Evolutionary conservation across 805 yeast species (phyloP).

Genomic region (Candida silvatica): DNA sequence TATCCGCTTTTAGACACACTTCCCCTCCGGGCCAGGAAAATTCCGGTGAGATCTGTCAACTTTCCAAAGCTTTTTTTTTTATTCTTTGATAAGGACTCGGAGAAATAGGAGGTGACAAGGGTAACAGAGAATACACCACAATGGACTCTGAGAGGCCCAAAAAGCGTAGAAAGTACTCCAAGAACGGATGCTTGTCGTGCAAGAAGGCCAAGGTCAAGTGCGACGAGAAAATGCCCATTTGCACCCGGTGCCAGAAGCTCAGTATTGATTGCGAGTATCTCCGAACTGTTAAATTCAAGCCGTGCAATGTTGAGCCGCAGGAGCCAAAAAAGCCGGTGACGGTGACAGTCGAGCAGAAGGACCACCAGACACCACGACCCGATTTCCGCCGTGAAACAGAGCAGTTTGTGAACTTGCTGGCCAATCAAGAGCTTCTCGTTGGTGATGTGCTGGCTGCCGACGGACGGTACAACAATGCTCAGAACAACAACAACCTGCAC

Average conservation of each 20-base stretch:
- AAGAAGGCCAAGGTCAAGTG: conserved; percentile 31
- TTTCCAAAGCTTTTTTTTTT: no score
- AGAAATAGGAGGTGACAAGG: no score
- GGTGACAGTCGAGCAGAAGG: no score
- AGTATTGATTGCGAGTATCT: conserved; percentile 27
- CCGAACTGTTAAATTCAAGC: conserved; percentile 20
- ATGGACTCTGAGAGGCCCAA: neutral
- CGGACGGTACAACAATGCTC: conserved; percentile 2
- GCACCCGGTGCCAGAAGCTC: conserved; percentile 28
- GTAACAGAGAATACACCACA: no score
- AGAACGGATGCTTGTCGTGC: conserved; percentile 34
- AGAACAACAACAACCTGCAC: neutral
- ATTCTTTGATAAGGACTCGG: no score
- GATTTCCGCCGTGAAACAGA: neutral
- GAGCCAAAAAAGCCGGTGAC: no score
- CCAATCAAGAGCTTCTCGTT: conserved; percentile 17
- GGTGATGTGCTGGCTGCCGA: conserved; percentile 11
- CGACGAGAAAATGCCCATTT: conserved; percentile 24
- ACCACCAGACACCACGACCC: no score
- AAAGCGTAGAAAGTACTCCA: conserved; percentile 29
- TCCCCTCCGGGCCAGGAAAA: no score
- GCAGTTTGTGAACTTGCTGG: conserved; percentile 5
- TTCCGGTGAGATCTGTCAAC: no score
- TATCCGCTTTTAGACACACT: no score
- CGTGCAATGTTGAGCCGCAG: conserved; percentile 1